These are phyloP conservation scores for Saksenaea vasiformis DNA, from an alignment of 371 early-diverging fungal species.

Conservation along the genomic window DNA sequence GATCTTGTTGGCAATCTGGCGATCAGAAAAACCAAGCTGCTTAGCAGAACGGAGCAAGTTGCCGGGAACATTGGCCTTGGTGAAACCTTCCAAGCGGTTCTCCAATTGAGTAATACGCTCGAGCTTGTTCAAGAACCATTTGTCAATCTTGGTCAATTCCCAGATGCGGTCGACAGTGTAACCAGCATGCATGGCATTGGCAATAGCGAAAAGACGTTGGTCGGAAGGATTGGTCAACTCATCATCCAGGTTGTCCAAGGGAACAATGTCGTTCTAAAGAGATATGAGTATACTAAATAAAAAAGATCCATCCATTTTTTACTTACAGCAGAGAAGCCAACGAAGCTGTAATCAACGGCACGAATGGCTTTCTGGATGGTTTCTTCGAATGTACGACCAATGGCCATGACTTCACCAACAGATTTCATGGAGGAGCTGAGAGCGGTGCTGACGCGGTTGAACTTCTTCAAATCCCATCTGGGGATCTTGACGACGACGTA, in stretches of 20 bases:
- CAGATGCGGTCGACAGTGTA: slow-evolving; percentile 87
- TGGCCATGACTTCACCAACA: slow-evolving; percentile 97
- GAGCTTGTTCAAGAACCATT: slow-evolving; percentile 94
- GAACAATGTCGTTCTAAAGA: slow-evolving; percentile 58
- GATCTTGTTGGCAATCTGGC: slow-evolving; percentile 74
- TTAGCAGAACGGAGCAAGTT: slow-evolving; percentile 74
- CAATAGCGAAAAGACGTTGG: slow-evolving; percentile 90
- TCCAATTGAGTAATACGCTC: slow-evolving; percentile 65
- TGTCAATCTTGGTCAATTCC: slow-evolving; percentile 88
- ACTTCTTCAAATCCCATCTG: slow-evolving; percentile 96
- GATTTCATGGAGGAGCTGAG: slow-evolving; percentile 92
- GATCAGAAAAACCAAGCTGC: slow-evolving; percentile 93
- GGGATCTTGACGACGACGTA: slow-evolving; percentile 96
- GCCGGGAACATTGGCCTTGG: slow-evolving; percentile 55
- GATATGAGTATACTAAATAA: too few species aligned
- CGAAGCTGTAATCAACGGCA: slow-evolving; percentile 85
- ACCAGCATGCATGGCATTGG: slow-evolving; percentile 82
- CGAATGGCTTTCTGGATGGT: slow-evolving; percentile 95
- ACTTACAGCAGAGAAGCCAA: slow-evolving; percentile 74
- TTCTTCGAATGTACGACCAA: slow-evolving; percentile 95
- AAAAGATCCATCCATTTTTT: neutral
- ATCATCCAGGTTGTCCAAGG: slow-evolving; percentile 68
- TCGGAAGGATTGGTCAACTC: slow-evolving; percentile 87
- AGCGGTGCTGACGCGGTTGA: slow-evolving; percentile 85
- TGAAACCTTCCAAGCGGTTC: slow-evolving; percentile 47